Evolutionary conservation across 1,284 basidiomycete genomes (phyloP).

Genomic region (Rhodotorula sp.): DNA sequence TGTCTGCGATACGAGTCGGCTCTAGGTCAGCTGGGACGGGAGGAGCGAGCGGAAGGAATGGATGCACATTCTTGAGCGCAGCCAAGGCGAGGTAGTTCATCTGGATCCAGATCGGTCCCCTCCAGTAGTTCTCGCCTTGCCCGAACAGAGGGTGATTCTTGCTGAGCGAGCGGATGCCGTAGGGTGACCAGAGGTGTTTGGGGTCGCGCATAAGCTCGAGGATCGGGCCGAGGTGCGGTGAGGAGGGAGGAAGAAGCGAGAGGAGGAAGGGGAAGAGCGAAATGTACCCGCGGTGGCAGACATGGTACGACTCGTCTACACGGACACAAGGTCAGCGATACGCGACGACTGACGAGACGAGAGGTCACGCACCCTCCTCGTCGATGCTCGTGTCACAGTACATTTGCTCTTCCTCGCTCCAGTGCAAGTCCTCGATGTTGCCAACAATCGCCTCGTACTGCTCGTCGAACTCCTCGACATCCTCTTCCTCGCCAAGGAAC

Average conservation of each 20-base stretch:
- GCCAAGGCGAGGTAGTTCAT: constrained; percentile 88
- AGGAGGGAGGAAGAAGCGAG: constrained; percentile 69
- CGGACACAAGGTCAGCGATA: neutral
- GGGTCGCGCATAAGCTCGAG: constrained; percentile 77
- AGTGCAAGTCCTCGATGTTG: constrained; percentile 91
- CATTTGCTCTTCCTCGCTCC: constrained; percentile 83
- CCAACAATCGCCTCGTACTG: constrained; percentile 75
- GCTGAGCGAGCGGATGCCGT: constrained; percentile 82
- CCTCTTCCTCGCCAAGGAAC: constrained; percentile 78
- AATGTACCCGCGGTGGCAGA: constrained; percentile 88
- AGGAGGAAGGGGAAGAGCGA: constrained; percentile 89
- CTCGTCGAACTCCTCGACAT: constrained; percentile 68
- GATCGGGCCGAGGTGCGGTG: constrained; percentile 72
- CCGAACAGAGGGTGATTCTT: constrained; percentile 82
- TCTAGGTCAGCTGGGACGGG: neutral
- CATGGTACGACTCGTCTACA: constrained; percentile 82
- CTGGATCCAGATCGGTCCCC: constrained; percentile 91
- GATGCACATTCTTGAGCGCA: constrained; percentile 67
- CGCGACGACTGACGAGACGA: neutral
- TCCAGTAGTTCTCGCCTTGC: constrained; percentile 92
- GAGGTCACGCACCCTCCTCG: constrained; percentile 63
- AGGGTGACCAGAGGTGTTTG: constrained; percentile 82
- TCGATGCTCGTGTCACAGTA: constrained; percentile 87
- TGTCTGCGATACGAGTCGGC: constrained; percentile 56
- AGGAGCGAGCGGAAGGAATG: too few relatives aligned